Evolutionary conservation across 352 stramenopile genomes (phyloP).

Genomic region (Peronospora destructor): DNA sequence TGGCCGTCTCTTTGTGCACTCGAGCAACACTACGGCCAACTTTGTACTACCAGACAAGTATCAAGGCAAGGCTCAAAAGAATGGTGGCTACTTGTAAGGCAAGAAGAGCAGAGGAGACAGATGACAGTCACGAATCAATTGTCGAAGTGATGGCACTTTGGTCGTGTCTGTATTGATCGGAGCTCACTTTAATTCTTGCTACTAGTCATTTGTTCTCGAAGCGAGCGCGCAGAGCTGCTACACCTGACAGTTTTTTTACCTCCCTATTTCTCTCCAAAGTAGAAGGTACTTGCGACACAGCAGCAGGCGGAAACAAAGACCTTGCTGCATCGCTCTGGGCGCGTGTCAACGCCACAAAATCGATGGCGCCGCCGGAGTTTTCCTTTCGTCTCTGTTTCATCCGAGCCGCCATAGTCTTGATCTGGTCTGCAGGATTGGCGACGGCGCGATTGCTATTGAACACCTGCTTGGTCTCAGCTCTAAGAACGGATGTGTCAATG

Average conservation of each 20-base stretch:
- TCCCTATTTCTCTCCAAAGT: slow-evolving; percentile 15
- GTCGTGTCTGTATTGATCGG: background rate
- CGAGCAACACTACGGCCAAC: slow-evolving; percentile 32
- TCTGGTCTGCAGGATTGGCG: slow-evolving; percentile 38
- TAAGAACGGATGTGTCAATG: slow-evolving; percentile 50
- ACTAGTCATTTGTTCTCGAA: slow-evolving; percentile 56
- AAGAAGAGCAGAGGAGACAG: background rate
- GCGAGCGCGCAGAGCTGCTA: slow-evolving; percentile 63
- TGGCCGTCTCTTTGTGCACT: slow-evolving; percentile 67
- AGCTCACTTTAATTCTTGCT: slow-evolving; percentile 4
- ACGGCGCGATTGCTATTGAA: slow-evolving; percentile 13
- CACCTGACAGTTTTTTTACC: slow-evolving; percentile 33
- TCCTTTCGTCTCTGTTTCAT: slow-evolving; percentile 66
- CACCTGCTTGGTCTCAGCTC: slow-evolving; percentile 13
- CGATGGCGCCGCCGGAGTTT: slow-evolving; percentile 18
- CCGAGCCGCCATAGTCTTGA: slow-evolving; percentile 60
- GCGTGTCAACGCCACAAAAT: slow-evolving; percentile 22
- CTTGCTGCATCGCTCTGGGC: slow-evolving; percentile 23
- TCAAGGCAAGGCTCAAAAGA: slow-evolving; percentile 54
- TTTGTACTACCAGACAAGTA: slow-evolving; percentile 65
- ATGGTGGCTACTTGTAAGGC: slow-evolving; percentile 26
- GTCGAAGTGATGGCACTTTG: background rate
- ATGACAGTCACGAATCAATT: slow-evolving; percentile 14
- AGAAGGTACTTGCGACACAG: slow-evolving; percentile 4
- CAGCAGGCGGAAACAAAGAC: slow-evolving; percentile 7